Conservation (phyloP, 768 basidiomycete species). For the Russula brevipes region DNA sequence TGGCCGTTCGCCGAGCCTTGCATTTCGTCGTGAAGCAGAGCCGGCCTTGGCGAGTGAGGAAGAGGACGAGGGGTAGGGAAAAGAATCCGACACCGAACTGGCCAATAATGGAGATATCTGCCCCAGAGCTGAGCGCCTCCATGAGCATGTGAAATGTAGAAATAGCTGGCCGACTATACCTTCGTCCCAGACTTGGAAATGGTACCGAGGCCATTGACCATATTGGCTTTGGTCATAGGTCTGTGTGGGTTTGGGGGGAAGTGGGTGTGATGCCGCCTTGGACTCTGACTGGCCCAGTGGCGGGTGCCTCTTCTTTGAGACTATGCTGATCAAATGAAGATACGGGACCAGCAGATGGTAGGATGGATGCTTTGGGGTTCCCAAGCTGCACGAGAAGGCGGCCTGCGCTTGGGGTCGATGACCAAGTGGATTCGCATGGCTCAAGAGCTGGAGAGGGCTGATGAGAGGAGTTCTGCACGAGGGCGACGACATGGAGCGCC, state of each 20-base stretch:
- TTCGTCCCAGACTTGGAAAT: conserved; percentile 95
- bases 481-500: too few relatives aligned
- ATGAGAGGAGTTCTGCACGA: too few relatives aligned
- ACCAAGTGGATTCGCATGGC: conserved; percentile 53
- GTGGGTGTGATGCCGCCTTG: conserved; percentile 51
- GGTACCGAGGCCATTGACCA: conserved; percentile 98
- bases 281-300: conserved; percentile 38
- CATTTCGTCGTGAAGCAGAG: neutral
- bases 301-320: conserved; percentile 30
- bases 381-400: conserved; percentile 73
- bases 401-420: conserved; percentile 67
- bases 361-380: conserved; percentile 38
- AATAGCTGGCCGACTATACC: conserved; percentile 37
- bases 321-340: conserved; percentile 32
- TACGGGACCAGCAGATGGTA: conserved; percentile 28
- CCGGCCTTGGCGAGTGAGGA: conserved; percentile 10
- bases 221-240: conserved; percentile 97
- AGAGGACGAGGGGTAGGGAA: conserved; percentile 88
- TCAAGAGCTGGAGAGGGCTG: conserved; percentile 40
- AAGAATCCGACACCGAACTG: conserved; percentile 99
- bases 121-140: conserved; percentile 91
- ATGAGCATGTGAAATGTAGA: conserved; percentile 59
- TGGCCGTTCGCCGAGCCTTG: neutral
- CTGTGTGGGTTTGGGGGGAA: conserved; percentile 53
- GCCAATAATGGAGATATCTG: conserved; percentile 94